Conservation (phyloP, 441 rosid genomes). For the Gossypium lobatum region DNA sequence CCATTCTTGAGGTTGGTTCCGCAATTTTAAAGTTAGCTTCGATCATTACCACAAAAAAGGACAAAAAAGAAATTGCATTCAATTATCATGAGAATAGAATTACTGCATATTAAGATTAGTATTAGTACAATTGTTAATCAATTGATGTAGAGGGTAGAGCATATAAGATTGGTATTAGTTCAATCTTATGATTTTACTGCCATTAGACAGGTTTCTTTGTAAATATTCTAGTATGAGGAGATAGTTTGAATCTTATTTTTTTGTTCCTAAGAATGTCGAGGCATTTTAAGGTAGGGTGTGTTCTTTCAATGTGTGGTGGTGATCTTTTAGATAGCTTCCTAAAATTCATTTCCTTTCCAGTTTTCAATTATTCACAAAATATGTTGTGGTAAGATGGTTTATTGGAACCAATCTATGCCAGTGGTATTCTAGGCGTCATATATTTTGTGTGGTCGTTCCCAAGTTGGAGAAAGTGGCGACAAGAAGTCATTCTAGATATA, state of each 20-base stretch:
- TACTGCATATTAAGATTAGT: neutral
- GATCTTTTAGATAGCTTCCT: neutral
- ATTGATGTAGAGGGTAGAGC: neutral
- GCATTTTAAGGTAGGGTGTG: neutral
- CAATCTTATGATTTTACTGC: conserved; percentile 7
- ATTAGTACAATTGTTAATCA: neutral
- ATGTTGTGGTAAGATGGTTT: conserved; percentile 6
- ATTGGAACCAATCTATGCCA: neutral
- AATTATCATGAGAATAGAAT: neutral
- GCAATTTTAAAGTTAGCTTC: neutral
- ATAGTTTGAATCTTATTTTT: neutral
- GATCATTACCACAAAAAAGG: neutral
- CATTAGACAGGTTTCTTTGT: neutral
- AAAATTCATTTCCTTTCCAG: neutral
- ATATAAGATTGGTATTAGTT: neutral
- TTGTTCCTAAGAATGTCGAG: neutral
- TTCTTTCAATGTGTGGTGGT: neutral
- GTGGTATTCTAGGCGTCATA: neutral
- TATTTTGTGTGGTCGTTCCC: neutral
- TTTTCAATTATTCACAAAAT: neutral
- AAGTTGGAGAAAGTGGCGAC: neutral
- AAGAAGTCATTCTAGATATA: neutral
- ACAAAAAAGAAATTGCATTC: neutral
- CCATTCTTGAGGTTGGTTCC: conserved; percentile 72
- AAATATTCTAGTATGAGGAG: neutral